Base-by-base conservation (phyloP, 371 early-diverging fungal genomes). In the Apophysomyces ossiformis region DNA sequence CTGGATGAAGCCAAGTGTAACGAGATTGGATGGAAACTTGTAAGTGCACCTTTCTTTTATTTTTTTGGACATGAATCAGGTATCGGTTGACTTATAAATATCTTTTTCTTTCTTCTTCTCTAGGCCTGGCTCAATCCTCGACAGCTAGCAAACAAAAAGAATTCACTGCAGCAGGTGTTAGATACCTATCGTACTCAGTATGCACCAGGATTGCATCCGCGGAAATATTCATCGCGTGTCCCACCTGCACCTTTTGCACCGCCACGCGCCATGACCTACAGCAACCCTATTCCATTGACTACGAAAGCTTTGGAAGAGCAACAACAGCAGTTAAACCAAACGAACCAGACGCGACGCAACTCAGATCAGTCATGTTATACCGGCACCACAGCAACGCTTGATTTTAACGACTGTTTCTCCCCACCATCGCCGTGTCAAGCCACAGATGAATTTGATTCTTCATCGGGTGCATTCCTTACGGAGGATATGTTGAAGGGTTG, bases 11-110 rank as follows among this genome's bases (percentile, higher is more conserved):
- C 75, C 15, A 71, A 65, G 59, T 80, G 80, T 58, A 83, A 83
- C 45, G 77, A 79, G 63, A 69, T 83, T n/a, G 84, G 81, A 13
- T 83, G 84, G 84, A 81, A 80, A 67, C 54, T 83, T 60, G 76
- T 72, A 68, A 57, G 70, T 58, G 59, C 50, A 43, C 7, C 8
- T 9, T 37, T 26, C 2, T 26, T 26, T 26, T 26, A 26, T 26
- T 0, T 1, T 1, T 0, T 26, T 26, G 2, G 21, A 21, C 21
- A 26, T 26, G 32, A 26, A 1, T 26, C 2, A 26, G 32, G 32
- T 26, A 2, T 26, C 2, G 32, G 32, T 26, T 26, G 32, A 2
- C 32, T 1, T 26, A 26, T 26, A 26, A 26, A 26, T 37, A 50
- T 36, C 43, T 50, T 32, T 58, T 12, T 15, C 35, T 44, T 13